Evolutionary conservation across 345 rosid genomes (phyloP).

Genomic region (Ricinus communis): DNA sequence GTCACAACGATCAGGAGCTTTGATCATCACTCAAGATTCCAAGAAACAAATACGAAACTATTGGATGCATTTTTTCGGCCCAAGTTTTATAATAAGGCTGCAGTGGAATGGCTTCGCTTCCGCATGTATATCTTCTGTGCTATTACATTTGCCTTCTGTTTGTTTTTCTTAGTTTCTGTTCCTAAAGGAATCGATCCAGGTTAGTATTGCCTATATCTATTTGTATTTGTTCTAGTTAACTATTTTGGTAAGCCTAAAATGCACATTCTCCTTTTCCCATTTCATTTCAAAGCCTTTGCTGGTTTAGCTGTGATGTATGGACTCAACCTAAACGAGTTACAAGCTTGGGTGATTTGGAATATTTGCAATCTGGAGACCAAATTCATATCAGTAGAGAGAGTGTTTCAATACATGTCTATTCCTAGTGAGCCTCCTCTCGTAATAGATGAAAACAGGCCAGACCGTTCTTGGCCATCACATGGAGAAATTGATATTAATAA

Average conservation of each 20-base stretch:
- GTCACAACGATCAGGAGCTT: slow-evolving; percentile 65
- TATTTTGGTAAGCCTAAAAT: background rate
- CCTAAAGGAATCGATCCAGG: slow-evolving; percentile 68
- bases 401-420: slow-evolving; percentile 66
- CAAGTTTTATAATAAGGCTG: slow-evolving; percentile 43
- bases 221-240: slow-evolving; percentile 1
- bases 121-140: slow-evolving; percentile 60
- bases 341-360: slow-evolving; percentile 65
- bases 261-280: background rate
- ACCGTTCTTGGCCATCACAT: slow-evolving; percentile 57
- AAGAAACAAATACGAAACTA: slow-evolving; percentile 47
- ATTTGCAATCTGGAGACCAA: slow-evolving; percentile 66
- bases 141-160: slow-evolving; percentile 50
- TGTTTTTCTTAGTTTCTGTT: slow-evolving; percentile 54
- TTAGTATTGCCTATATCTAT: slow-evolving; percentile 22
- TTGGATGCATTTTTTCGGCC: slow-evolving; percentile 54
- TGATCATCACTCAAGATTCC: slow-evolving; percentile 65
- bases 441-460: slow-evolving; percentile 51
- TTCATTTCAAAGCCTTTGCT: slow-evolving; percentile 52
- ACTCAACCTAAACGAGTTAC: slow-evolving; percentile 60
- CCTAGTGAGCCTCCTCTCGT: slow-evolving; percentile 77
- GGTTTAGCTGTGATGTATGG: slow-evolving; percentile 87
- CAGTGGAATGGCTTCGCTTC: slow-evolving; percentile 72
- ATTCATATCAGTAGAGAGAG: slow-evolving; percentile 87
- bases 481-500: slow-evolving; percentile 55